Conservation (phyloP, 805 yeast species). For the Candida krabiensis region DNA sequence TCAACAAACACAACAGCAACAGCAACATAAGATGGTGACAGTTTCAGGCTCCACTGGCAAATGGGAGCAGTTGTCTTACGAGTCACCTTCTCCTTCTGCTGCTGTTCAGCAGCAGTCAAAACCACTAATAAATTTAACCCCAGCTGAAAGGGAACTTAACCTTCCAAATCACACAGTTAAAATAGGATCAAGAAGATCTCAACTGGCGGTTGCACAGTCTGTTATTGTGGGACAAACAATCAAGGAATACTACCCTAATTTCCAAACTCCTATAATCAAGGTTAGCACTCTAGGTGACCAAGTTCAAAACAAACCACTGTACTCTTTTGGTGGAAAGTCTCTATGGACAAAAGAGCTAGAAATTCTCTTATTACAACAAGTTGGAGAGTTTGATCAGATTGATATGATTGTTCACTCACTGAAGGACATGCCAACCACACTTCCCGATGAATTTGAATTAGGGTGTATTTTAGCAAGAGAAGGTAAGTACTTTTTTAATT, state of each 20-base stretch:
- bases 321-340: constrained; percentile 94
- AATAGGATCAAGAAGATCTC: constrained; percentile 89
- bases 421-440: constrained; percentile 85
- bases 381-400: constrained; percentile 64
- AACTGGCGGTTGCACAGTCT: constrained; percentile 84
- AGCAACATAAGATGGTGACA: constrained; percentile 1
- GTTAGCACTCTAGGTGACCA: constrained; percentile 89
- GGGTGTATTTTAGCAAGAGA: constrained; percentile 86
- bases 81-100: background rate
- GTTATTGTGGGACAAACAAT: constrained; percentile 68
- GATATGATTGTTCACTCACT: constrained; percentile 92
- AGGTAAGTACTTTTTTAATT: constrained; percentile 31
- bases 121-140: constrained; percentile 9
- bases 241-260: constrained; percentile 55
- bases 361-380: constrained; percentile 62
- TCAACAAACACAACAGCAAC: constrained; percentile 2
- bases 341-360: constrained; percentile 97
- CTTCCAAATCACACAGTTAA: constrained; percentile 25
- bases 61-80: constrained; percentile 1
- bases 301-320: constrained; percentile 79
- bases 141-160: constrained; percentile 18
- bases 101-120: constrained; percentile 1
- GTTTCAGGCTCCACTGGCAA: constrained; percentile 3
- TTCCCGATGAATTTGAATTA: constrained; percentile 86
- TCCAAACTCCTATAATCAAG: constrained; percentile 74